A percentile compares a stretch with the other conserved stretches of the same genome.
phyloP scores from a whole-genome alignment of 345 rosid species.

The Salix purpurea region DNA sequence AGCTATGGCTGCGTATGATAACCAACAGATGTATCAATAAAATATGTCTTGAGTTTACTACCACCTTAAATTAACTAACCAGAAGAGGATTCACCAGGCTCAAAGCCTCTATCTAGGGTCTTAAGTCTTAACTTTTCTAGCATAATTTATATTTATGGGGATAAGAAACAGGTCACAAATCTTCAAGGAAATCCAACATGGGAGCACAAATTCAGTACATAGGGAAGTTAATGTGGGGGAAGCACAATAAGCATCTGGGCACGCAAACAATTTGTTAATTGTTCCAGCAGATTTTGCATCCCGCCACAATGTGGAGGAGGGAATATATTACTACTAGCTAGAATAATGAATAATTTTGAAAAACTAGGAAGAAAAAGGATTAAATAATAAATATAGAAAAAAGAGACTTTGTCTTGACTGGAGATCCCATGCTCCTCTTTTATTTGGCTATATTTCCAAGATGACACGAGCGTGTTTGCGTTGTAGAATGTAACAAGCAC shows the following conservation, averaged over 20 bases:
- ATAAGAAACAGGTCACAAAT: constrained; percentile 17
- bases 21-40: no score
- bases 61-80: no score
- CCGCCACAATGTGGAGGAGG: neutral
- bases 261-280: constrained; percentile 2
- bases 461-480: constrained; percentile 39
- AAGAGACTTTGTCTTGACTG: constrained; percentile 11
- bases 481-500: constrained; percentile 5
- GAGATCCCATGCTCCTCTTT: constrained; percentile 16
- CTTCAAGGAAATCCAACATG: constrained; percentile 20
- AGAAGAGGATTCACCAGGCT: neutral
- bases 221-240: constrained; percentile 31
- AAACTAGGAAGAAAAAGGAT: neutral
- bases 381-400: neutral
- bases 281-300: constrained; percentile 3
- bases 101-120: neutral
- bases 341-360: neutral
- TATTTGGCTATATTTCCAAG: constrained; percentile 32
- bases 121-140: neutral
- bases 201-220: constrained; percentile 26
- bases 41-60: no score
- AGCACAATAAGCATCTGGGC: constrained; percentile 36
- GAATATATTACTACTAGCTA: neutral
- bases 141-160: constrained; percentile 1
- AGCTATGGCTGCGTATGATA: no score